Conservation (phyloP, 345 rosid species). For the Salix udensis region DNA sequence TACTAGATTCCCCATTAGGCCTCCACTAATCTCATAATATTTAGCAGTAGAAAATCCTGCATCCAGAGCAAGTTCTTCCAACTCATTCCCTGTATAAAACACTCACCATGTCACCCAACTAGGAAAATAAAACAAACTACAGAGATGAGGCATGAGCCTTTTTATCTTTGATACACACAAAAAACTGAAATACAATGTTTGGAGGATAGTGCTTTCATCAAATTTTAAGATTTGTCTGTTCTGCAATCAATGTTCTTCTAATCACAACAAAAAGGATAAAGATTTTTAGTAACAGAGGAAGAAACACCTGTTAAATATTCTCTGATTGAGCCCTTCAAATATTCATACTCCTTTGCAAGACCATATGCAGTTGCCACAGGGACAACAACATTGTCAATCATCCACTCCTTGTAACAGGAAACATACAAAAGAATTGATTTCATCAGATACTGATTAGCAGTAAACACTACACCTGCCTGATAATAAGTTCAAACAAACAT, state of each 20-base stretch:
- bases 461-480: neutral
- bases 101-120: neutral
- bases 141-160: neutral
- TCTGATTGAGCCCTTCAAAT: slow-evolving; percentile 69
- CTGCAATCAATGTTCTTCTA: neutral
- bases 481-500: neutral
- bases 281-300: neutral
- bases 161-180: neutral
- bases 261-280: neutral
- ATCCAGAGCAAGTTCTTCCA: slow-evolving; percentile 69
- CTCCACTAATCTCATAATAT: slow-evolving; percentile 68
- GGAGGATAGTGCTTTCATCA: neutral
- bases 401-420: slow-evolving; percentile 58
- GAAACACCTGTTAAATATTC: slow-evolving; percentile 69
- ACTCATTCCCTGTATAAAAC: slow-evolving; percentile 55
- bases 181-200: neutral
- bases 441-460: neutral
- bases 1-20: slow-evolving; percentile 81
- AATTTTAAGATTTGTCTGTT: neutral
- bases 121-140: neutral
- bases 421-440: slow-evolving; percentile 9
- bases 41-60: slow-evolving; percentile 66
- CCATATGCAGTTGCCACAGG: slow-evolving; percentile 72
- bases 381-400: slow-evolving; percentile 77
- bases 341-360: slow-evolving; percentile 66